phyloP scores from a whole-genome alignment of 495 filamentous ascomycete species.

The Zalerion maritima region DNA sequence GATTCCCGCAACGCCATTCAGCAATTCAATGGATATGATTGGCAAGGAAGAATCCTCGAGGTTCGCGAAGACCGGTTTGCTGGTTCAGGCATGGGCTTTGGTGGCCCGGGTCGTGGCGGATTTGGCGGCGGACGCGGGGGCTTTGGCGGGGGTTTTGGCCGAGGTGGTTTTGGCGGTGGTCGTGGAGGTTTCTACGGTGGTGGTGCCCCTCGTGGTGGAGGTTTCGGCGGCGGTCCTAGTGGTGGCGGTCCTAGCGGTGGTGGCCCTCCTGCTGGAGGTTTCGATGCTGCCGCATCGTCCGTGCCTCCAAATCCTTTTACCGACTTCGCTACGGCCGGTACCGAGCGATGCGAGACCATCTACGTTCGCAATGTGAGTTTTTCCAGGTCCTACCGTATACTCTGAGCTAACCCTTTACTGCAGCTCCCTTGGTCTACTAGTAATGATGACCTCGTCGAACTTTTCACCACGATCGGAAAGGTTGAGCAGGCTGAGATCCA shows the following conservation, averaged over 20 bases:
- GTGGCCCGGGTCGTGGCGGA: slow-evolving; percentile 34
- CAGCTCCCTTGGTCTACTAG: slow-evolving; percentile 98
- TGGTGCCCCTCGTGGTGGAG: slow-evolving; percentile 15
- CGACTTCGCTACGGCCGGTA: slow-evolving; percentile 78
- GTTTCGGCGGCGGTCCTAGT: slow-evolving; percentile 26
- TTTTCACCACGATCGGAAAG: slow-evolving; percentile 96
- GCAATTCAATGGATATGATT: slow-evolving; percentile 97
- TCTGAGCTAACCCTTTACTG: slow-evolving; percentile 12
- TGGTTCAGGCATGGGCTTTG: slow-evolving; percentile 39
- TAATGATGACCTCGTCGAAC: slow-evolving; percentile 89
- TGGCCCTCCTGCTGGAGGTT: slow-evolving; percentile 26
- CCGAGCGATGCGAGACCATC: slow-evolving; percentile 69
- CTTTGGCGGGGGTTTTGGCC: slow-evolving; percentile 38
- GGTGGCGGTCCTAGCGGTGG: slow-evolving; percentile 23
- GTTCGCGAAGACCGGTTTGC: slow-evolving; percentile 96
- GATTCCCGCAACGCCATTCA: slow-evolving; percentile 91
- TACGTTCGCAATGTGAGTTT: slow-evolving; percentile 90
- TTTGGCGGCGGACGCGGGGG: slow-evolving; percentile 39
- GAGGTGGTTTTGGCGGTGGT: slow-evolving; percentile 43
- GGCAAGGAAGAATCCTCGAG: slow-evolving; percentile 87
- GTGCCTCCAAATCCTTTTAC: slow-evolving; percentile 90
- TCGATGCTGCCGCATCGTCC: slow-evolving; percentile 27
- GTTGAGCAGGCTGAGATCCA: slow-evolving; percentile 97
- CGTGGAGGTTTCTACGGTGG: slow-evolving; percentile 33
- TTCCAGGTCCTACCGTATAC: neutral